phyloP scores from a whole-genome alignment of 208 protist genomes.

The Leishmania braziliensis region DNA sequence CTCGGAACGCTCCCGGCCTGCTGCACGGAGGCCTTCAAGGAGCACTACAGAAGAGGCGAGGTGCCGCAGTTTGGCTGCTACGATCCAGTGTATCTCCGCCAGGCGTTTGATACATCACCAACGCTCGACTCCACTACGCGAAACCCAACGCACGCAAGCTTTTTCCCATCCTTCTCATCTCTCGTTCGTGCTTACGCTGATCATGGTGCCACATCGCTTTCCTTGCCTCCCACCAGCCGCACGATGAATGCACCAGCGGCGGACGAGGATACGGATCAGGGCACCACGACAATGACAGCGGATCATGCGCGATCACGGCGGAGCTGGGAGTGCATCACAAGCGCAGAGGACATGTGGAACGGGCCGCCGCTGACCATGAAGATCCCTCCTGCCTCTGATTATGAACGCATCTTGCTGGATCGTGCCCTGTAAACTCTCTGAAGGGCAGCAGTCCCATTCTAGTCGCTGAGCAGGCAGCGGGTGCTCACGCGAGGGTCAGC shows the following conservation, averaged over 20 bases:
- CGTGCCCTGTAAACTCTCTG: neutral
- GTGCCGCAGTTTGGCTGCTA: constrained; percentile 61
- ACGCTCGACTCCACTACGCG: neutral
- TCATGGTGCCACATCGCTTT: neutral
- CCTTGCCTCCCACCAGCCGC: neutral
- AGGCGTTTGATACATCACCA: neutral
- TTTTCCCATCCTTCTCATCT: constrained; percentile 30
- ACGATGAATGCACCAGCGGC: neutral
- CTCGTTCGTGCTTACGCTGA: constrained; percentile 19
- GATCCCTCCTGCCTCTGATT: constrained; percentile 72
- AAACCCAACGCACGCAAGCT: constrained; percentile 2
- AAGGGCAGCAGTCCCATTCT: neutral
- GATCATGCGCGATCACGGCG: constrained; percentile 4
- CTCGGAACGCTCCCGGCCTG: constrained; percentile 21
- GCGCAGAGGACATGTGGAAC: constrained; percentile 61
- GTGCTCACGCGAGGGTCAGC: neutral
- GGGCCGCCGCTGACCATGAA: constrained; percentile 55
- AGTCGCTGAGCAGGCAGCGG: neutral
- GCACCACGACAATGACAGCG: neutral
- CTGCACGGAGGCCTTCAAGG: constrained; percentile 34
- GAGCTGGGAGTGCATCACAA: constrained; percentile 45
- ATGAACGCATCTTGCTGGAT: constrained; percentile 64
- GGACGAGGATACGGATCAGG: neutral
- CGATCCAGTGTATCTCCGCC: constrained; percentile 50
- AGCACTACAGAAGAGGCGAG: constrained; percentile 18